Conservation (phyloP, 805 yeast genomes). For the Wickerhamomyces queroliae region DNA sequence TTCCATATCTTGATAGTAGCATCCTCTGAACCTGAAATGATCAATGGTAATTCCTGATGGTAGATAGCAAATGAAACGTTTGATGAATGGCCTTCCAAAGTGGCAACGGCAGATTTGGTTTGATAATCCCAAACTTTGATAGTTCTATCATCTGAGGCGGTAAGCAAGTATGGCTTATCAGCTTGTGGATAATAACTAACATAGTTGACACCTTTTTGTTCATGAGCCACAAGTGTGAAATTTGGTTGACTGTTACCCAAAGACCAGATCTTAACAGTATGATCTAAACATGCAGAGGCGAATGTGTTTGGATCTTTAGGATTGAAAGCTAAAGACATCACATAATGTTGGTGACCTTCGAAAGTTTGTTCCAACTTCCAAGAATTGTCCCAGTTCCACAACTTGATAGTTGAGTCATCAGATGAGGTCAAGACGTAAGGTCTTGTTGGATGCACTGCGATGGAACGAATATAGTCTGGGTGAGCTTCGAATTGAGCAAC, state of each 20-base stretch:
- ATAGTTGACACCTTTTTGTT: conserved; percentile 88
- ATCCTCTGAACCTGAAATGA: conserved; percentile 95
- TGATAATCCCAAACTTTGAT: conserved; percentile 95
- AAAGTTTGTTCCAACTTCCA: conserved; percentile 89
- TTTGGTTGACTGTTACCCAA: conserved; percentile 83
- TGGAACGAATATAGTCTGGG: conserved; percentile 90
- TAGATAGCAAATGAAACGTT: conserved; percentile 96
- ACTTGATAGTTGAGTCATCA: conserved; percentile 85
- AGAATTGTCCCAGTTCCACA: conserved; percentile 96
- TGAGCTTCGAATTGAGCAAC: conserved; percentile 96
- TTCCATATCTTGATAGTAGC: conserved; percentile 94
- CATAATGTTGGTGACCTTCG: conserved; percentile 94
- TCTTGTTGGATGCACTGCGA: conserved; percentile 91
- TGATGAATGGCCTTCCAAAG: conserved; percentile 87
- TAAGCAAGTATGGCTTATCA: conserved; percentile 93
- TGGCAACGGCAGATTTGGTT: conserved; percentile 91
- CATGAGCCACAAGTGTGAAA: conserved; percentile 88
- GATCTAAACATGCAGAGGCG: conserved; percentile 95
- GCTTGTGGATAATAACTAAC: conserved; percentile 97
- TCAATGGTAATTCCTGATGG: conserved; percentile 96
- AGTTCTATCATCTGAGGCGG: conserved; percentile 86
- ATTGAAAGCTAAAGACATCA: conserved; percentile 91
- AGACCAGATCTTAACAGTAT: conserved; percentile 96
- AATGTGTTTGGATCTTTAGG: conserved; percentile 97
- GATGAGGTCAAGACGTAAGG: conserved; percentile 85